Evolutionary conservation across 371 early-diverging fungal genomes (phyloP), one percentile per base, ranked within the genome.

Genomic region (Synchytrium microbalum): DNA sequence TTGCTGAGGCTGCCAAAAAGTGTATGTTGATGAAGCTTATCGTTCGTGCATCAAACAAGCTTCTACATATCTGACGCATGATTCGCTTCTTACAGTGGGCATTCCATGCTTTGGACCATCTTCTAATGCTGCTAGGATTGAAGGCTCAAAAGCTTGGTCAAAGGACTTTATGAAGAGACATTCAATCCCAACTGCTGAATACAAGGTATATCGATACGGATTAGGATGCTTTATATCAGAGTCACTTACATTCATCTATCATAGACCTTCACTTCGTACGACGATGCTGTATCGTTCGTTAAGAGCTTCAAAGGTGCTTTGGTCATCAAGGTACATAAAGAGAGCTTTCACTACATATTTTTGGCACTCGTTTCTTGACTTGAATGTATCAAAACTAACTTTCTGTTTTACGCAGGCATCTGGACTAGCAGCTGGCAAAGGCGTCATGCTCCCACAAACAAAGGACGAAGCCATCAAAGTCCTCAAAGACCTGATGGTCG

Each of bases 151-250:
- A 81, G 91, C 96, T 10, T 98, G 92, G 72, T 89, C 92, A 67
- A 98, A 96, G 77, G 92, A 95, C 72, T 98, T 98, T 72, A 98
- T 98, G 98, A 83, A 85, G 74, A 86, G 85, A 74, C 92, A 98
- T 80, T 74, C 81, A 64, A 95, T 98, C 68, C 97, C 98, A 5
- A 98, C 98, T 0, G 98, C 98, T 3, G 87, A 86, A 5, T 96
- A 93, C 75, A 82, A 86, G 72, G 84, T 82, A 71, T 67, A 19
- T 56, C 55, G 31, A 13, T 1, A 33, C 27, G 14, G n/a, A n/a
- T n/a, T n/a, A 31, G 19, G 56, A 10, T 67, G 2, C 29, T 19
- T n/a, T n/a, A n/a, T n/a, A n/a, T n/a, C n/a, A n/a, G n/a, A n/a
- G n/a, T n/a, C n/a, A n/a, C n/a, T n/a, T n/a, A n/a, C n/a, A n/a